A percentile compares a stretch with the other conserved stretches of the same genome.
phyloP scores from a whole-genome alignment of 2,329 filamentous ascomycete genomes.

The Neofusicoccum sp. region DNA sequence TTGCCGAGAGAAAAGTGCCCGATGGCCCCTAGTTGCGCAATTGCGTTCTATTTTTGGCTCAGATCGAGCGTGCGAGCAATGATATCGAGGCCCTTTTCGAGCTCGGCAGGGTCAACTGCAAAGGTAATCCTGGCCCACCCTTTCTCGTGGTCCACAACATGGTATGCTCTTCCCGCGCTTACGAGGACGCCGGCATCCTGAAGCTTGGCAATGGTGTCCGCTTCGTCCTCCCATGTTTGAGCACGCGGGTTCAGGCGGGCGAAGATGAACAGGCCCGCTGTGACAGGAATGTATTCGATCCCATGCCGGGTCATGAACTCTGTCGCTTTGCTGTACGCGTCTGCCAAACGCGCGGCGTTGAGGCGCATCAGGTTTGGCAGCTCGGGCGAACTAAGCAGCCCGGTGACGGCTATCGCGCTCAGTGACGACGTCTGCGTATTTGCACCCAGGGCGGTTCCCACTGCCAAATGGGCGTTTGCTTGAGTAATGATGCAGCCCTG shows the following conservation, averaged over 20 bases:
- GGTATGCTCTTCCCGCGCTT: conserved; percentile 23
- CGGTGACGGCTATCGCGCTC: conserved; percentile 23
- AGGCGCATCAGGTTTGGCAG: conserved; percentile 24
- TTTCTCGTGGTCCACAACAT: conserved; percentile 24
- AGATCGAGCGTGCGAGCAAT: no score
- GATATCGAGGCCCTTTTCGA: conserved; percentile 23
- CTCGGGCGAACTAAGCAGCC: conserved; percentile 25
- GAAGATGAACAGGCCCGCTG: conserved; percentile 27
- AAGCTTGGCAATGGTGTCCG: conserved; percentile 20
- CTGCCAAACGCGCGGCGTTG: conserved; percentile 25
- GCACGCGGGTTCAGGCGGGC: conserved; percentile 24
- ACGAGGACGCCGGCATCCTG: conserved; percentile 26
- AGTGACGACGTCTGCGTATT: conserved; percentile 25
- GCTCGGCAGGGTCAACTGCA: conserved; percentile 21
- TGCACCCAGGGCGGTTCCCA: conserved; percentile 21
- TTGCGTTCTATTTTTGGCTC: no score
- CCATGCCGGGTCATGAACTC: conserved; percentile 23
- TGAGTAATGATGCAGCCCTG: conserved; percentile 28
- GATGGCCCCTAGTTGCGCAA: no score
- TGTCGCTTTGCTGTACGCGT: conserved; percentile 26
- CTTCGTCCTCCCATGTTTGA: conserved; percentile 28
- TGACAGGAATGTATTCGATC: conserved; percentile 28
- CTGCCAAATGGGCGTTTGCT: conserved; percentile 22
- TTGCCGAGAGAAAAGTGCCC: no score
- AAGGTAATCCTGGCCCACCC: conserved; percentile 30